Evolutionary conservation across 2,329 filamentous ascomycete genomes (phyloP).

Genomic region (Taxawa tesnikishii): DNA sequence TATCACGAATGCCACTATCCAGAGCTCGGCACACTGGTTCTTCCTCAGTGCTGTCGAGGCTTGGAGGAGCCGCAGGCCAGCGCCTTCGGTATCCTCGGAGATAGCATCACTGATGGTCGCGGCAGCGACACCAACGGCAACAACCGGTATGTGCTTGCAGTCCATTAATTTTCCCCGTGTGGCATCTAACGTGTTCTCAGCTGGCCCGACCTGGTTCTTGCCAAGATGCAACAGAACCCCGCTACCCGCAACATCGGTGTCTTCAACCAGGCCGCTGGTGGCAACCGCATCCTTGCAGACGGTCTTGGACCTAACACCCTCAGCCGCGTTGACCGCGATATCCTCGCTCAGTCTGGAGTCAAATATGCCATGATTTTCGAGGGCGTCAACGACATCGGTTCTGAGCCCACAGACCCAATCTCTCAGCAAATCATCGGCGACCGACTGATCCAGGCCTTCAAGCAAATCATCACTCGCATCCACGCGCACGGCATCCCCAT

Average conservation of each 20-base stretch:
- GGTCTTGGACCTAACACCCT: constrained; percentile 51
- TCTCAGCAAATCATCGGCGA: constrained; percentile 38
- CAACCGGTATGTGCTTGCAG: constrained; percentile 26
- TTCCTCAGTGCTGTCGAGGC: constrained; percentile 47
- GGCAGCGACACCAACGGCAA: constrained; percentile 48
- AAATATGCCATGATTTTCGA: constrained; percentile 54
- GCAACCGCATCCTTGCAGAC: constrained; percentile 52
- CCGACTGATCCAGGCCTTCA: constrained; percentile 43
- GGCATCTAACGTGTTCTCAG: constrained; percentile 12
- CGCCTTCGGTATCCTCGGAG: constrained; percentile 44
- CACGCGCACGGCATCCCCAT: constrained; percentile 43
- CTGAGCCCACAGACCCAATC: constrained; percentile 28
- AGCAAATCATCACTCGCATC: constrained; percentile 43
- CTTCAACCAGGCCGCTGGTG: constrained; percentile 55
- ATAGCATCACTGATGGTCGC: constrained; percentile 55
- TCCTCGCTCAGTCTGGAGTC: constrained; percentile 44
- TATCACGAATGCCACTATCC: constrained; percentile 21
- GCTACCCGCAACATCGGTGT: constrained; percentile 40
- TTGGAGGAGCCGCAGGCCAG: constrained; percentile 31
- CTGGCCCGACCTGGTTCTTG: constrained; percentile 47
- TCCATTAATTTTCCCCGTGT: not conserved
- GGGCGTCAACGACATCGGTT: constrained; percentile 58
- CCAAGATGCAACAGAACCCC: constrained; percentile 35
- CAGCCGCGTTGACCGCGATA: constrained; percentile 51
- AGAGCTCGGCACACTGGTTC: constrained; percentile 36